Percentiles rank a stretch among this genome's conserved stretches.
phyloP scores from a whole-genome alignment of 2,329 filamentous ascomycete species.

The Tolypocladium pustulatum region DNA sequence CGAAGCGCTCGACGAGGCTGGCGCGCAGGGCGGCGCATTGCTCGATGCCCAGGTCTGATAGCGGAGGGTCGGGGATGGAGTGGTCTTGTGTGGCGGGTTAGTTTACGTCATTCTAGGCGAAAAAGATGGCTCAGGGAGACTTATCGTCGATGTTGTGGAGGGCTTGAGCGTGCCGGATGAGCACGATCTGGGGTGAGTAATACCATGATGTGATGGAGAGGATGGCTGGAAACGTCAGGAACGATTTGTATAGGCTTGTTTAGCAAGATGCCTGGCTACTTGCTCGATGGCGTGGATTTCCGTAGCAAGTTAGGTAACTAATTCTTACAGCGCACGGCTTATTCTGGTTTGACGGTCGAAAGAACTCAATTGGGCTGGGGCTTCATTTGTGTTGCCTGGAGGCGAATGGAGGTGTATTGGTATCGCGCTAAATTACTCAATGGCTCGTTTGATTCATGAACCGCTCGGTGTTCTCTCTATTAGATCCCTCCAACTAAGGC shows the following conservation, averaged over 20 bases:
- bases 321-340: too few relatives aligned
- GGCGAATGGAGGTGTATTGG: neutral
- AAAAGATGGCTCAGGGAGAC: constrained; percentile 19
- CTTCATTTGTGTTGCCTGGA: neutral
- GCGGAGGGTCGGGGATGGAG: constrained; percentile 35
- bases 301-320: too few relatives aligned
- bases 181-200: constrained; percentile 56
- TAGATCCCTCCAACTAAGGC: neutral
- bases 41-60: constrained; percentile 36
- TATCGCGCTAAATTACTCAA: neutral
- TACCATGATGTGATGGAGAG: constrained; percentile 24
- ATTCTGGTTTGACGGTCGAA: too few relatives aligned
- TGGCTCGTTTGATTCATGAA: neutral
- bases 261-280: neutral
- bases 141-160: constrained; percentile 43
- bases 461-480: neutral
- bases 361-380: neutral
- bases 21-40: constrained; percentile 36
- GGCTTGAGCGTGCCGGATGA: constrained; percentile 81
- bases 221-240: neutral
- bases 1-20: constrained; percentile 29
- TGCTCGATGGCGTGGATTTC: too few relatives aligned
- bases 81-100: constrained; percentile 30
- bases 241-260: neutral
- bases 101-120: neutral